phyloP scores from a whole-genome alignment of 352 stramenopile genomes.

The Pythium aristosporum region DNA sequence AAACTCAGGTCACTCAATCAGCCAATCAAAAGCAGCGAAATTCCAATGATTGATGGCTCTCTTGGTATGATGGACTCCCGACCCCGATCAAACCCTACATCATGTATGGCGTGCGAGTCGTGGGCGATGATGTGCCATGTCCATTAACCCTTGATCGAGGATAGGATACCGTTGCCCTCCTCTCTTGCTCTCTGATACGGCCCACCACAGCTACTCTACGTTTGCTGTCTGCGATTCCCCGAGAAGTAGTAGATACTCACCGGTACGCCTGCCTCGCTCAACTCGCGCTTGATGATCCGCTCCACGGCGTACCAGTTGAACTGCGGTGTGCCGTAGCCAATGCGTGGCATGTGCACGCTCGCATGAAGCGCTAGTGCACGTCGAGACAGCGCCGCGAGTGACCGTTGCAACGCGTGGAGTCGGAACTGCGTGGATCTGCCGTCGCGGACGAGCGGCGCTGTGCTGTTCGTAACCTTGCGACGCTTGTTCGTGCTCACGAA shows the following conservation, averaged over 20 bases:
- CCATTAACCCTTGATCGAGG: no score
- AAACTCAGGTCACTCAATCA: no score
- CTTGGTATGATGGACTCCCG: no score
- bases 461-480: conserved; percentile 14
- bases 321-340: conserved; percentile 68
- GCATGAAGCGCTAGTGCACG: conserved; percentile 37
- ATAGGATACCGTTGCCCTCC: no score
- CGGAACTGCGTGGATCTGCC: conserved; percentile 70
- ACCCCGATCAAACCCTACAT: no score
- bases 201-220: neutral
- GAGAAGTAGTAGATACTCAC: conserved; percentile 77
- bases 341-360: conserved; percentile 73
- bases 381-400: conserved; percentile 42
- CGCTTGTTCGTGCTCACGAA: conserved; percentile 46
- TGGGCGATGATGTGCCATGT: no score
- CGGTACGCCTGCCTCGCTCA: conserved; percentile 50
- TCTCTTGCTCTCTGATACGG: no score
- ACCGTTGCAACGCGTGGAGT: conserved; percentile 55
- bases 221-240: conserved; percentile 14
- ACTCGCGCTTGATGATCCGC: conserved; percentile 61
- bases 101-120: no score
- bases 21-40: no score
- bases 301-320: conserved; percentile 87
- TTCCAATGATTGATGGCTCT: no score
- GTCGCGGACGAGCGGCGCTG: conserved; percentile 34